Conservation (phyloP, 1,284 basidiomycete species). For the Naganishia liquefaciens region DNA sequence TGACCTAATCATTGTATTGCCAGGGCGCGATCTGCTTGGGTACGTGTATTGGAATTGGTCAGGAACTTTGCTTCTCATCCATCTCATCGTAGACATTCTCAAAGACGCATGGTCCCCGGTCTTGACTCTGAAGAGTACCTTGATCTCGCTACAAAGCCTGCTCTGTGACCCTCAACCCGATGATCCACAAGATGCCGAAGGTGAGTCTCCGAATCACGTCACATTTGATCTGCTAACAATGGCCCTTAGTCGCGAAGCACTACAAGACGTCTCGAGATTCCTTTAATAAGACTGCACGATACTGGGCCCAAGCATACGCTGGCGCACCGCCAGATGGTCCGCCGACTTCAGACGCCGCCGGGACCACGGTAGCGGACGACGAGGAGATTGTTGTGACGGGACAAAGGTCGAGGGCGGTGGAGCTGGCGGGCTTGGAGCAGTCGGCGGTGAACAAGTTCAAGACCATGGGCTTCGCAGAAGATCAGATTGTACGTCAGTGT, state of each 20-base stretch:
- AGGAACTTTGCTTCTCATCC: not conserved
- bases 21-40: constrained; percentile 55
- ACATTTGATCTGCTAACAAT: constrained; percentile 3
- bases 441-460: constrained; percentile 56
- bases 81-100: constrained; percentile 61
- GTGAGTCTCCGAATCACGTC: too few species aligned
- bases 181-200: constrained; percentile 96
- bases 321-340: constrained; percentile 60
- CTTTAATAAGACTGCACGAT: constrained; percentile 89
- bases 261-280: constrained; percentile 82
- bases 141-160: constrained; percentile 92
- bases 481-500: constrained; percentile 46
- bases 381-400: constrained; percentile 41
- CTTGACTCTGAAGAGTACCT: constrained; percentile 91
- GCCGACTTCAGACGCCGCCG: constrained; percentile 35
- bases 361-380: constrained; percentile 33
- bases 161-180: constrained; percentile 95
- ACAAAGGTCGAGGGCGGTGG: constrained; percentile 43
- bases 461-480: constrained; percentile 56
- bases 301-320: constrained; percentile 91
- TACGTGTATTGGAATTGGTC: constrained; percentile 30
- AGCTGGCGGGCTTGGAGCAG: constrained; percentile 56
- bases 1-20: not conserved
- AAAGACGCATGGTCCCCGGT: constrained; percentile 84
- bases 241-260: constrained; percentile 77